A percentile compares a stretch with the other conserved stretches of the same genome.
Evolutionary conservation across 1,139 yeast genomes (phyloP).

Genomic region (Yueomyces sp.): DNA sequence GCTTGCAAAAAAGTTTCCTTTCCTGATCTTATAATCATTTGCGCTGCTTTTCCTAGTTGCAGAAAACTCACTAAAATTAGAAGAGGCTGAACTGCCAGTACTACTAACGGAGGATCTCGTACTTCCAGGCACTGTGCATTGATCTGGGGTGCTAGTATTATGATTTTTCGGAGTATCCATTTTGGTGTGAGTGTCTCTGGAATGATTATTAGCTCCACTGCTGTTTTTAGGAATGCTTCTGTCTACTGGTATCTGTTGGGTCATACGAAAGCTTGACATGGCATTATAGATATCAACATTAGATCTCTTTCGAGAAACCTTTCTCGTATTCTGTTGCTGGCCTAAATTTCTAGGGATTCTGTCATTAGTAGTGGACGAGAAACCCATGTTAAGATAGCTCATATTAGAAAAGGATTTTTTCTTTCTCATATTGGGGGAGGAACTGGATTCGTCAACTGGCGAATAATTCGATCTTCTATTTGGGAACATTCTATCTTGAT

Average conservation of each 20-base stretch:
- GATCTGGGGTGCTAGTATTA: background rate
- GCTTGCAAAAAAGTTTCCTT: conserved; percentile 13
- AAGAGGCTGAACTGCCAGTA: background rate
- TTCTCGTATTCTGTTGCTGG: background rate
- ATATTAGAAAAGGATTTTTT: background rate
- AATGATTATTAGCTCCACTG: no score
- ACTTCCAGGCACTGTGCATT: background rate
- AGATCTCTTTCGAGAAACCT: background rate
- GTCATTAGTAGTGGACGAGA: conserved; percentile 5
- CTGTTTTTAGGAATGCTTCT: no score
- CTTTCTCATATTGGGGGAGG: background rate
- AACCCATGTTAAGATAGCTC: conserved; percentile 1
- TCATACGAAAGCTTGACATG: background rate
- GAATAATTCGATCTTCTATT: no score
- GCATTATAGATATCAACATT: background rate
- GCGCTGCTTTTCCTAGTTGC: background rate
- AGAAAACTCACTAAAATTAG: background rate
- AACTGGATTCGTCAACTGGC: no score
- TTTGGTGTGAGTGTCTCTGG: background rate
- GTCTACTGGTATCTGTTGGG: no score
- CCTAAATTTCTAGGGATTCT: conserved; percentile 2
- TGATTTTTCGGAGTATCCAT: background rate
- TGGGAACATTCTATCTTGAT: no score
- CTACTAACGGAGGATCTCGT: background rate
- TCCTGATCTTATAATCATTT: conserved; percentile 5